phyloP scores from a whole-genome alignment of 306 rosid species.

The Dryas drummondii region DNA sequence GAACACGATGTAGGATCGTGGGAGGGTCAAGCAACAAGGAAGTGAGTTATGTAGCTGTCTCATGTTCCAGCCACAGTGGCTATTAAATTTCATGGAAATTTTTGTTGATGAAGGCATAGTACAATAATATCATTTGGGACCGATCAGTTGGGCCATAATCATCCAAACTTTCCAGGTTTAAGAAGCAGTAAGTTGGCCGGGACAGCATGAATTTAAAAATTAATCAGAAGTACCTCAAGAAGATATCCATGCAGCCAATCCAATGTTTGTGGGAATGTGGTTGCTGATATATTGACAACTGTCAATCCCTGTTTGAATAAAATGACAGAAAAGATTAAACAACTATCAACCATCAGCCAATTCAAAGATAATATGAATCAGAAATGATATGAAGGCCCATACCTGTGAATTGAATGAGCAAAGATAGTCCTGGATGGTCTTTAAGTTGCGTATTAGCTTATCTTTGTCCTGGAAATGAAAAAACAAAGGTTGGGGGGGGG shows the following conservation, averaged over 20 bases:
- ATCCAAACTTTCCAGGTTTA: not conserved
- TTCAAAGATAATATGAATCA: conserved; percentile 4
- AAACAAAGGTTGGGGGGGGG: not conserved
- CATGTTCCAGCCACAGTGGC: not conserved
- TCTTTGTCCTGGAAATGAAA: conserved; percentile 64
- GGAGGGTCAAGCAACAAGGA: not conserved
- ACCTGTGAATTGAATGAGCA: conserved; percentile 94
- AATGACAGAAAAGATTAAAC: not conserved
- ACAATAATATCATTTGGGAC: not conserved
- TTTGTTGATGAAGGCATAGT: not conserved
- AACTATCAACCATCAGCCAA: not conserved
- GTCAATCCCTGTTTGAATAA: conserved; percentile 69
- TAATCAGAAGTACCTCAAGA: conserved; percentile 60
- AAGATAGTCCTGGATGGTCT: conserved; percentile 87
- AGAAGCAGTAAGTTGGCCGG: not conserved
- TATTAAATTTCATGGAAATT: not conserved
- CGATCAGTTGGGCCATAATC: not conserved
- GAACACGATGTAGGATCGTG: not conserved
- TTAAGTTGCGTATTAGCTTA: conserved; percentile 73
- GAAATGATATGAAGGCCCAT: conserved; percentile 18
- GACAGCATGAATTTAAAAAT: not conserved
- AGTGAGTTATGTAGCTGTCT: not conserved
- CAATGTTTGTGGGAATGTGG: conserved; percentile 86
- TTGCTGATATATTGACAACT: conserved; percentile 82
- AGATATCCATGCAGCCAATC: conserved; percentile 88